phyloP scores from a whole-genome alignment of 768 basidiomycete species.

The Pleurotus ostreatus region DNA sequence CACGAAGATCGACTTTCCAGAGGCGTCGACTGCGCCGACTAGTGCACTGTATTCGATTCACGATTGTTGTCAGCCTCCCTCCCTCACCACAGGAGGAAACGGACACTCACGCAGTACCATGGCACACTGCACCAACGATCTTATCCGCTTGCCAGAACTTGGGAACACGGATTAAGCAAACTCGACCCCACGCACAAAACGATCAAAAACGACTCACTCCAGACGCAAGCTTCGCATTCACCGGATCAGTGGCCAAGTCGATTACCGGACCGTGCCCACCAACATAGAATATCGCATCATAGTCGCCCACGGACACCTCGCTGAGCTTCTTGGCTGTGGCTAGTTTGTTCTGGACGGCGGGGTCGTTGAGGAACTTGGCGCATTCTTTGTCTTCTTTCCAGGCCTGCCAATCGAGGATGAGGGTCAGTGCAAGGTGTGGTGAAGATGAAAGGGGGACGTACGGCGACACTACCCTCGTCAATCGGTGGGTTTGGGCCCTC shows the following conservation, averaged over 20 bases:
- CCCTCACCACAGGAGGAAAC: too few species aligned
- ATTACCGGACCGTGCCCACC: constrained; percentile 79
- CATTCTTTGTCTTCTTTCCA: constrained; percentile 52
- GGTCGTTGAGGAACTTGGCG: constrained; percentile 57
- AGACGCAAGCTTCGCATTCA: constrained; percentile 54
- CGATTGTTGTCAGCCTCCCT: background rate
- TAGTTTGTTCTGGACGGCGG: constrained; percentile 46
- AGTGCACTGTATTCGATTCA: constrained; percentile 42
- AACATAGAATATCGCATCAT: constrained; percentile 73
- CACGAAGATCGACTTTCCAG: constrained; percentile 62
- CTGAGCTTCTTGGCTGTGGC: constrained; percentile 55
- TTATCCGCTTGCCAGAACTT: constrained; percentile 70
- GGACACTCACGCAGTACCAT: constrained; percentile 63
- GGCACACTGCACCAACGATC: constrained; percentile 71
- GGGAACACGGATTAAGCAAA: background rate
- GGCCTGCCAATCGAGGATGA: constrained; percentile 23
- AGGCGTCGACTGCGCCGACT: constrained; percentile 46
- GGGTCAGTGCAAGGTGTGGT: background rate
- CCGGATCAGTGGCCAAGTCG: constrained; percentile 57
- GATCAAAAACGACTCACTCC: constrained; percentile 33
- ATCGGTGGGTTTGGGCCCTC: constrained; percentile 68
- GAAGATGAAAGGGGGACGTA: constrained; percentile 16
- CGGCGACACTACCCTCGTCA: constrained; percentile 53
- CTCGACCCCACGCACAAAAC: background rate
- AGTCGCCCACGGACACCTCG: constrained; percentile 55